phyloP scores from a whole-genome alignment of 768 basidiomycete species.

The Leucosporidium scottii region DNA sequence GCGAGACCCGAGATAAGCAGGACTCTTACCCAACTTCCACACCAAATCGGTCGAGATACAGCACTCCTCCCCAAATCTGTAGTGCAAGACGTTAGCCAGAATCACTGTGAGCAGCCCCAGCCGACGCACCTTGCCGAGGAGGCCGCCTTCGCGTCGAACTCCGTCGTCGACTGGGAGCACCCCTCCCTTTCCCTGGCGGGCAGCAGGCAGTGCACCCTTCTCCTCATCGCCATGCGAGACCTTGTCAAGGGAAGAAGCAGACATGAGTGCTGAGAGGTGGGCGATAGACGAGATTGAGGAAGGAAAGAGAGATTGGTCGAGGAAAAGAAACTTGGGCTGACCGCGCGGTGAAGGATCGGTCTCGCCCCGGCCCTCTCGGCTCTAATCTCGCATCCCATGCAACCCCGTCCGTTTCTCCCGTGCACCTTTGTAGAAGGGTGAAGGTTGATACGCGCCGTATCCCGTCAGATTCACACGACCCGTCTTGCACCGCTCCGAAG shows the following conservation, averaged over 20 bases:
- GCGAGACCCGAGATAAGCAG: not conserved
- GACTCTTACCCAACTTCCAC: slow-evolving; percentile 38
- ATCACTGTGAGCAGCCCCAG: not conserved
- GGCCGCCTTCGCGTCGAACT: not conserved
- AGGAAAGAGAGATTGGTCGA: not conserved
- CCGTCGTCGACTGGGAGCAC: slow-evolving; percentile 20
- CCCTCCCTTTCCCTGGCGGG: too few relatives aligned
- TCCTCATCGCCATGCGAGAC: slow-evolving; percentile 10
- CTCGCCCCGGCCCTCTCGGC: too few relatives aligned
- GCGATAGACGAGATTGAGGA: not conserved
- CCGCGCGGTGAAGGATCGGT: too few relatives aligned
- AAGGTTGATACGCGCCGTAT: too few relatives aligned
- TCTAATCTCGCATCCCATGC: too few relatives aligned
- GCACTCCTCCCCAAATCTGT: slow-evolving; percentile 33
- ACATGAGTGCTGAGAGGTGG: not conserved
- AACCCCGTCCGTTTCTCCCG: too few relatives aligned
- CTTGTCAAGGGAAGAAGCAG: not conserved
- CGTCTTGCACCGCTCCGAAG: too few relatives aligned
- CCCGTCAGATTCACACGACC: too few relatives aligned
- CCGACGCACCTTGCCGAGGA: slow-evolving; percentile 5
- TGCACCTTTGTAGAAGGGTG: too few relatives aligned
- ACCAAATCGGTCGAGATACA: slow-evolving; percentile 38
- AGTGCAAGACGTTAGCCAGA: not conserved
- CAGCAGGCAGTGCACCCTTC: too few relatives aligned
- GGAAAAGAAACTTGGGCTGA: too few relatives aligned